Evolutionary conservation across 495 filamentous ascomycete genomes (phyloP).

Genomic region (Penicillium daleae): DNA sequence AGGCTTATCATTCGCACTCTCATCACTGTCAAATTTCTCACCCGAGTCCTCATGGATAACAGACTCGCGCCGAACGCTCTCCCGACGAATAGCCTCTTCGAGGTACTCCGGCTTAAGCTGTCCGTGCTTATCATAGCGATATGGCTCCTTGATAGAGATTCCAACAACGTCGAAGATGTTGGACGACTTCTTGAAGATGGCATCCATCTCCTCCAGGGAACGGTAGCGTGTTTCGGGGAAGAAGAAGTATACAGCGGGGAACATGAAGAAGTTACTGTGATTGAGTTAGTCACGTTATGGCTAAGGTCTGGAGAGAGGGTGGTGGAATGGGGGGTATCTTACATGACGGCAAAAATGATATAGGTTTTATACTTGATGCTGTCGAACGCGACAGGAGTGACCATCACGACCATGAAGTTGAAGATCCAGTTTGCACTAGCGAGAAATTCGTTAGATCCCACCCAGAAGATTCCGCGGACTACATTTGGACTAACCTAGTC

Average conservation of each 20-base stretch:
- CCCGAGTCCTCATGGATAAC: constrained; percentile 19
- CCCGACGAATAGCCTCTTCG: constrained; percentile 26
- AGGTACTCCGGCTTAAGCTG: constrained; percentile 49
- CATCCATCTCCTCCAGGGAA: constrained; percentile 74
- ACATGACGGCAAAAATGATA: constrained; percentile 60
- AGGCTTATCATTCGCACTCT: constrained; percentile 38
- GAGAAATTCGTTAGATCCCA: background rate
- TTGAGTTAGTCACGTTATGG: constrained; percentile 10
- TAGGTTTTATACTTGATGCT: constrained; percentile 69
- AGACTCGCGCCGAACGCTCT: constrained; percentile 11
- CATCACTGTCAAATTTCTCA: constrained; percentile 39
- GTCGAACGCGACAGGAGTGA: constrained; percentile 64
- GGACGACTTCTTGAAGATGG: constrained; percentile 66
- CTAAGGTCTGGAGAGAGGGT: background rate
- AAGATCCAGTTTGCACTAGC: constrained; percentile 32
- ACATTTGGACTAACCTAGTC: constrained; percentile 11
- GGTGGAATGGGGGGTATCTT: constrained; percentile 3
- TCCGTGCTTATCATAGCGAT: constrained; percentile 70
- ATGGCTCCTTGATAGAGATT: constrained; percentile 61
- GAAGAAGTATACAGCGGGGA: constrained; percentile 60
- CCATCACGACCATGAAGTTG: constrained; percentile 61
- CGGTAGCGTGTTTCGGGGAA: constrained; percentile 73
- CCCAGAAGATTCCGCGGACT: background rate
- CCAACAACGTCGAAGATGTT: constrained; percentile 59
- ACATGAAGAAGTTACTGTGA: constrained; percentile 27